Conservation (phyloP, 805 yeast genomes). For the Clavispora asparagi region DNA sequence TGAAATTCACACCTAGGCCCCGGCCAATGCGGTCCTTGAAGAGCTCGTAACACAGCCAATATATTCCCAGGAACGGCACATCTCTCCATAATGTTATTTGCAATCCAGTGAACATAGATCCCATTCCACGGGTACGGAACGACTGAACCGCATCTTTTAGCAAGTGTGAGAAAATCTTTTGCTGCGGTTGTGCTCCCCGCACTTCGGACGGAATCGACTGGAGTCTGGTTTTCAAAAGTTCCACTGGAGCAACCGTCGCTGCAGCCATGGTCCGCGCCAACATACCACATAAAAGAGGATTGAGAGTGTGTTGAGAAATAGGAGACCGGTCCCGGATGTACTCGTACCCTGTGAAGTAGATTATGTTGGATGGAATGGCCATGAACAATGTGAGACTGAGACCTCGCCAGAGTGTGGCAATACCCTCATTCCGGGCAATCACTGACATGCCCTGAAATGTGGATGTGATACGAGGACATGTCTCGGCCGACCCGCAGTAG, state of each 20-base stretch:
- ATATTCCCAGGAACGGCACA: constrained; percentile 93
- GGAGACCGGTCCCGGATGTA: constrained; percentile 69
- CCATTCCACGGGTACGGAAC: constrained; percentile 51
- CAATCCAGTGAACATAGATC: constrained; percentile 75
- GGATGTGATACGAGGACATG: constrained; percentile 52
- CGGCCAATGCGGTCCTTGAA: constrained; percentile 26
- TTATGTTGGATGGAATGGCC: constrained; percentile 91
- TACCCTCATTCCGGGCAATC: constrained; percentile 71
- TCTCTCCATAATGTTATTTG: constrained; percentile 92
- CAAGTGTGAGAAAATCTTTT: constrained; percentile 40
- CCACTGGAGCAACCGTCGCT: constrained; percentile 80
- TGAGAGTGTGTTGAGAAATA: constrained; percentile 42
- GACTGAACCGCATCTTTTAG: constrained; percentile 50
- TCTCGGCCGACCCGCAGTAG: constrained; percentile 31
- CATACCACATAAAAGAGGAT: constrained; percentile 83
- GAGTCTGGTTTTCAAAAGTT: constrained; percentile 77
- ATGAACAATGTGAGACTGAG: constrained; percentile 73
- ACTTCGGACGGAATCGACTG: constrained; percentile 70
- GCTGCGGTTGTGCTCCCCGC: constrained; percentile 14
- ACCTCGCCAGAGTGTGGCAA: constrained; percentile 81
- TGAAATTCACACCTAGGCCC: constrained; percentile 20
- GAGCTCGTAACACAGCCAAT: constrained; percentile 82
- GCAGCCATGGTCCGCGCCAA: constrained; percentile 81
- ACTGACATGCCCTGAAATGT: constrained; percentile 69
- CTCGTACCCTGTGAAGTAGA: constrained; percentile 93